Conservation (phyloP, 140 eudicot species). For the Bidens hawaiensis region DNA sequence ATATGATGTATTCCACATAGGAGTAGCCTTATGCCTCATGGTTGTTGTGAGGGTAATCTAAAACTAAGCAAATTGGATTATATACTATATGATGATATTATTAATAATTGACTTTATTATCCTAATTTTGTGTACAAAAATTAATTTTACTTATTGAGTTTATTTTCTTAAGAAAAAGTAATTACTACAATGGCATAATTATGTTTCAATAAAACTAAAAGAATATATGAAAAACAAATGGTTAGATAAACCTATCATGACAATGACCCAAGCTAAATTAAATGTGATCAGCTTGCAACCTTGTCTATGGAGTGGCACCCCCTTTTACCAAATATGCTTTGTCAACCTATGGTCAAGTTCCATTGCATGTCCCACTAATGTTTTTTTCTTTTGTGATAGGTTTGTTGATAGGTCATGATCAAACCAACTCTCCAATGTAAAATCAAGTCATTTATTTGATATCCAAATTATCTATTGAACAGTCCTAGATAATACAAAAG, state of each 20-base stretch:
- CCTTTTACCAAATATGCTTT: slow-evolving; percentile 35
- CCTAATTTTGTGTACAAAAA: too few species aligned
- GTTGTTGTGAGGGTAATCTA: too few species aligned
- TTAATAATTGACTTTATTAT: too few species aligned
- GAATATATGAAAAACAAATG: slow-evolving; percentile 22
- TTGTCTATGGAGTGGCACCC: slow-evolving; percentile 35
- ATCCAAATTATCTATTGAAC: not conserved
- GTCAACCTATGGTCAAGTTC: slow-evolving; percentile 28
- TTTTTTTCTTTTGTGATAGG: slow-evolving; percentile 8
- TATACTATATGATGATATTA: too few species aligned
- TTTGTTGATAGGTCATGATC: slow-evolving; percentile 27
- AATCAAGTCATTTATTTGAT: slow-evolving; percentile 15
- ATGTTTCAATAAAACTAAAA: slow-evolving; percentile 2
- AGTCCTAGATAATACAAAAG: not conserved
- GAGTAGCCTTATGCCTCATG: too few species aligned
- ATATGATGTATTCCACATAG: too few species aligned
- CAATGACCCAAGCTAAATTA: slow-evolving; percentile 32
- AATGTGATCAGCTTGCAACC: slow-evolving; percentile 32
- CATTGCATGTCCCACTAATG: slow-evolving; percentile 30
- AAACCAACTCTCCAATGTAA: slow-evolving; percentile 20
- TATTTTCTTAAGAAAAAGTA: not conserved
- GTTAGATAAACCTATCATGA: slow-evolving; percentile 42
- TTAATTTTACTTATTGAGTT: too few species aligned
- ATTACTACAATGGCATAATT: not conserved
- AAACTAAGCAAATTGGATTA: too few species aligned